A percentile compares a stretch with the other conserved stretches of the same genome.
Evolutionary conservation across 1,284 basidiomycete species (phyloP).

Genomic region (Rhodotorula sp.): DNA sequence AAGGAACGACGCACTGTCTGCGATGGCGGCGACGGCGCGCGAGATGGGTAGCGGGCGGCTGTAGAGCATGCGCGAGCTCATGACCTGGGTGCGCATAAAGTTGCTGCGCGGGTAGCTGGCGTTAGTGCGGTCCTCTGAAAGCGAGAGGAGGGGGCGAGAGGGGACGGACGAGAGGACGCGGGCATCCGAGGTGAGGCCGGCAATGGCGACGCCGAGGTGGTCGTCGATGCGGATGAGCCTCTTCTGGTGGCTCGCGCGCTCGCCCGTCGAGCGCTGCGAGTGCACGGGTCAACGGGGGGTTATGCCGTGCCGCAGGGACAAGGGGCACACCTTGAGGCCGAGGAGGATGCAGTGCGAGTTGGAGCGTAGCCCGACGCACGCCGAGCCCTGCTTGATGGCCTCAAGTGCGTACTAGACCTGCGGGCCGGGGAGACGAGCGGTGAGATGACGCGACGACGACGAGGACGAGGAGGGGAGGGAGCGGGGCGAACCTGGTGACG

Average conservation of each 20-base stretch:
- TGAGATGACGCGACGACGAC: neutral
- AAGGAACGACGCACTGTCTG: too few relatives aligned
- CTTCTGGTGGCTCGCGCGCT: conserved; percentile 97
- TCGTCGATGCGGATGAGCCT: conserved; percentile 99
- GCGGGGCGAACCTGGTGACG: conserved; percentile 53
- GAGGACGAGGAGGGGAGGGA: neutral
- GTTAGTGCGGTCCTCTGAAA: too few relatives aligned
- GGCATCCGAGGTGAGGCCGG: conserved; percentile 95
- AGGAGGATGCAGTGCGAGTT: conserved; percentile 93
- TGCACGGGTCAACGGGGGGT: neutral
- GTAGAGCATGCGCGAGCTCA: conserved; percentile 94
- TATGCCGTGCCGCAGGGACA: neutral
- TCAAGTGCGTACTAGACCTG: conserved; percentile 99
- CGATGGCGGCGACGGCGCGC: conserved; percentile 87
- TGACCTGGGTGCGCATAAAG: conserved; percentile 99
- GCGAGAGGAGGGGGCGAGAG: too few relatives aligned
- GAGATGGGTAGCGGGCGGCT: conserved; percentile 92
- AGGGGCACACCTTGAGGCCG: conserved; percentile 73
- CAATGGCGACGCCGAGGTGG: conserved; percentile 97
- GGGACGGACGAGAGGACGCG: too few relatives aligned
- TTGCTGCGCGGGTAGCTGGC: too few relatives aligned
- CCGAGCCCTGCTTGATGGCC: conserved; percentile 99
- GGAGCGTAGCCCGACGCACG: conserved; percentile 91
- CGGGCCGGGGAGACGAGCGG: neutral
- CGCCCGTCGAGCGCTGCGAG: conserved; percentile 89